Conservation (phyloP, 2,329 filamentous ascomycete species). For the Macrophomina tecta region DNA sequence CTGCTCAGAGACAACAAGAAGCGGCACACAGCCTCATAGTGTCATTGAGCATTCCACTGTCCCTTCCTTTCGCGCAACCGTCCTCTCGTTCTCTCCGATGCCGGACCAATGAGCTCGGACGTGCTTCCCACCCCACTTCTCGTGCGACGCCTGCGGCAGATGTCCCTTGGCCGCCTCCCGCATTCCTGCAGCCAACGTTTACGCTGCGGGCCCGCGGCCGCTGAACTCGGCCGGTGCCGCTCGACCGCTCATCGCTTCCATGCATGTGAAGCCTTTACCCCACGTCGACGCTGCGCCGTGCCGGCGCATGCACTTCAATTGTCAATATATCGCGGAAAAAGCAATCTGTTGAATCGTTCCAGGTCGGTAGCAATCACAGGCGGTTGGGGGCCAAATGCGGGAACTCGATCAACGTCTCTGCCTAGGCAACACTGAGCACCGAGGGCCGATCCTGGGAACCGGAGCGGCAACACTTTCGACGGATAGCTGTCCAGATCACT, state of each 20-base stretch:
- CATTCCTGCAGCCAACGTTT: constrained; percentile 9
- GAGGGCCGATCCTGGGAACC: neutral
- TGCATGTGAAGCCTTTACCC: constrained; percentile 18
- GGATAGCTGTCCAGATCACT: neutral
- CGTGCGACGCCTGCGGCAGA: constrained; percentile 4
- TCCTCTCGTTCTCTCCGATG: constrained; percentile 1
- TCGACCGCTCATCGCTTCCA: constrained; percentile 20
- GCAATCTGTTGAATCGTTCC: neutral
- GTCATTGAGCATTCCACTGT: neutral
- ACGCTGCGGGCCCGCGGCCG: neutral
- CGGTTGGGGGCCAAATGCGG: constrained; percentile 11
- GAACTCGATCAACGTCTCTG: constrained; percentile 3
- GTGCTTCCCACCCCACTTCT: constrained; percentile 16
- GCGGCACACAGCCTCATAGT: constrained; percentile 1
- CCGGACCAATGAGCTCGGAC: neutral
- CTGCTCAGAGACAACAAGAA: neutral
- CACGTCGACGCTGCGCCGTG: constrained; percentile 6
- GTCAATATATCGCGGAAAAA: constrained; percentile 7
- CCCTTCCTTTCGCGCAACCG: neutral
- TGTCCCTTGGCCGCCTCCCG: neutral
- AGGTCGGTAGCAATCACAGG: neutral
- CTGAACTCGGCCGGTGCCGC: neutral
- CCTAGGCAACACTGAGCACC: neutral
- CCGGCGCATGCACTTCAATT: neutral
- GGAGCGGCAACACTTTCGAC: neutral